These are phyloP conservation scores for Exophiala alcalophila DNA, from an alignment of 2,329 filamentous ascomycete species.

Conservation along the genomic window DNA sequence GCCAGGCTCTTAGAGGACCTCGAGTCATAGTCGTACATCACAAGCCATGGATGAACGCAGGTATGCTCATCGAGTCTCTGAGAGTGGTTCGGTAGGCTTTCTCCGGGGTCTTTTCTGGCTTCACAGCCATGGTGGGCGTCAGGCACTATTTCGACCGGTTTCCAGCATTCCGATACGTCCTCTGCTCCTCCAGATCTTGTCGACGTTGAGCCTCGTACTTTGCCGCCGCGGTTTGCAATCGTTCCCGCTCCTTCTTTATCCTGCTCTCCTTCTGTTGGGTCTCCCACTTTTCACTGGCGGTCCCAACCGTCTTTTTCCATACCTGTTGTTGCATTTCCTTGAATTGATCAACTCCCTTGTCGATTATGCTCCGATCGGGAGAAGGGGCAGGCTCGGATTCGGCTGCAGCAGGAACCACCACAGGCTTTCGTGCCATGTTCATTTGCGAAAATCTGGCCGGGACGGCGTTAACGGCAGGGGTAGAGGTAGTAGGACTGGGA, in stretches of 20 bases:
- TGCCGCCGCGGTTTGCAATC: constrained; percentile 7
- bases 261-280: constrained; percentile 7
- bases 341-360: constrained; percentile 36
- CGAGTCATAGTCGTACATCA: too few species aligned
- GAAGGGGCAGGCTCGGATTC: constrained; percentile 11
- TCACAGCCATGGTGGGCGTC: not conserved
- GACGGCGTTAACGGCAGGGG: not conserved
- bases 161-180: constrained; percentile 15
- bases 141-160: not conserved
- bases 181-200: constrained; percentile 17
- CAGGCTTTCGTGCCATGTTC: constrained; percentile 10
- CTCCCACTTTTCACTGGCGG: constrained; percentile 9
- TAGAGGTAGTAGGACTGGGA: not conserved
- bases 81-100: not conserved
- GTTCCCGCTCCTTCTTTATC: constrained; percentile 7
- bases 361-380: constrained; percentile 34
- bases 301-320: constrained; percentile 9
- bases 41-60: too few species aligned
- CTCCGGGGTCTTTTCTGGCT: not conserved
- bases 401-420: not conserved
- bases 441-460: constrained; percentile 13
- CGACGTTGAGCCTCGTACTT: constrained; percentile 21
- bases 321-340: constrained; percentile 30
- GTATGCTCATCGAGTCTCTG: too few species aligned
- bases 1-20: too few species aligned